Percentiles rank a stretch among this genome's conserved stretches.
Evolutionary conservation across 2,329 filamentous ascomycete species (phyloP).

Genomic region (Cadophora sp.): DNA sequence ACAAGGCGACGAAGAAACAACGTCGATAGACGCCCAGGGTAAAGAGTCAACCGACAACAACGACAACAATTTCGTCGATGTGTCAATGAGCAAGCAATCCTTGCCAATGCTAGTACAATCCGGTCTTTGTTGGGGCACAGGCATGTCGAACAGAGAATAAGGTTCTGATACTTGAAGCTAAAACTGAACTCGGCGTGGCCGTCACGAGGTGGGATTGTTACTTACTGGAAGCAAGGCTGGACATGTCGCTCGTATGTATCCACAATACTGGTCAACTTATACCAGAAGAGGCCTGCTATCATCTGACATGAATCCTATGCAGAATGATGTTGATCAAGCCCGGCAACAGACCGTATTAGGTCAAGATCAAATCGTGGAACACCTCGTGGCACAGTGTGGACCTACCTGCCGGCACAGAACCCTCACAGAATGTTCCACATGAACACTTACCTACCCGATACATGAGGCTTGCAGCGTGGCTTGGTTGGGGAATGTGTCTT

Average conservation of each 20-base stretch:
- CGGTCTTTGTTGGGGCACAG: neutral
- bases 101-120: neutral
- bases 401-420: neutral
- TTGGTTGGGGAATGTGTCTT: neutral
- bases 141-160: neutral
- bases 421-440: neutral
- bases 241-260: neutral
- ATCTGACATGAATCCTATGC: neutral
- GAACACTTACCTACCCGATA: neutral
- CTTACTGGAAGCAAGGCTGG: neutral
- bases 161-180: neutral
- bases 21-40: neutral
- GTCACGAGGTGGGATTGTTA: neutral
- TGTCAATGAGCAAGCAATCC: neutral
- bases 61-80: neutral
- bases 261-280: neutral
- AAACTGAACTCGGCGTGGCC: neutral
- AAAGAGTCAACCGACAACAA: neutral
- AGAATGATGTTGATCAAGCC: neutral
- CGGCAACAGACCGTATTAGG: neutral
- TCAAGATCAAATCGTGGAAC: neutral
- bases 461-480: constrained; percentile 11
- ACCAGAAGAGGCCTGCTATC: neutral
- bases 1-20: neutral
- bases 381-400: neutral